Percentiles rank a stretch among this genome's conserved stretches.
These are phyloP conservation scores for Calocera cornea DNA, from an alignment of 768 basidiomycete genomes.

Conservation along the genomic window DNA sequence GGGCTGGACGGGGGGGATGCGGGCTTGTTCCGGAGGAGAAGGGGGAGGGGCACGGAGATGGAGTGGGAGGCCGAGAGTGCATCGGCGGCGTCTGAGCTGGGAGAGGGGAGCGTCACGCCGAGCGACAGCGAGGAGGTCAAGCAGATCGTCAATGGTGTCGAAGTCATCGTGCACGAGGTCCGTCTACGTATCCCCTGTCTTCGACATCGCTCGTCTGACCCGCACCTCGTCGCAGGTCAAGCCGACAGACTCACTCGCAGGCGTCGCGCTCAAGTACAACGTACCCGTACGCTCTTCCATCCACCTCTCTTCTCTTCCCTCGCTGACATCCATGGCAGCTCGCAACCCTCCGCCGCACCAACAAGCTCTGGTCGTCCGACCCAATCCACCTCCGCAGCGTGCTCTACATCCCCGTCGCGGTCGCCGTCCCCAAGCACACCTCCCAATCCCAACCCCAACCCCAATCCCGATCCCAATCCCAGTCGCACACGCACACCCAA, in stretches of 20 bases:
- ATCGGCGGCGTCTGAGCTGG: not conserved
- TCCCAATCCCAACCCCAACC: no score
- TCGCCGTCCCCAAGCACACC: no score
- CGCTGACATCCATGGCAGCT: conserved; percentile 19
- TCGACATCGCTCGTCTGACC: not conserved
- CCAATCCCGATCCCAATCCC: no score
- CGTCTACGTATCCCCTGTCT: not conserved
- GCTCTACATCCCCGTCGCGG: conserved; percentile 55
- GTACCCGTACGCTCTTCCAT: conserved; percentile 39
- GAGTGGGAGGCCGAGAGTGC: conserved; percentile 5
- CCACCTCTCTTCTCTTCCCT: not conserved
- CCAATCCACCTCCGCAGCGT: conserved; percentile 74
- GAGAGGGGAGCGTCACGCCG: not conserved
- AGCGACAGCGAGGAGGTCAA: not conserved
- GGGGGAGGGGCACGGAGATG: not conserved
- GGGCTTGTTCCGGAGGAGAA: not conserved
- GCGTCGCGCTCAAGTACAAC: conserved; percentile 81
- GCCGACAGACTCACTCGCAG: conserved; percentile 65
- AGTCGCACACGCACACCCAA: not conserved
- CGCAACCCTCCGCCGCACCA: conserved; percentile 68
- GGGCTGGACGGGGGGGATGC: not conserved
- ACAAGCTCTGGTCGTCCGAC: conserved; percentile 90
- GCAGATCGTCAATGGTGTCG: conserved; percentile 17
- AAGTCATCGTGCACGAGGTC: conserved; percentile 28
- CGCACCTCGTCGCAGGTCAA: conserved; percentile 34